Evolutionary conservation across 2,329 filamentous ascomycete genomes (phyloP).

Genomic region (Botryotinia calthae): DNA sequence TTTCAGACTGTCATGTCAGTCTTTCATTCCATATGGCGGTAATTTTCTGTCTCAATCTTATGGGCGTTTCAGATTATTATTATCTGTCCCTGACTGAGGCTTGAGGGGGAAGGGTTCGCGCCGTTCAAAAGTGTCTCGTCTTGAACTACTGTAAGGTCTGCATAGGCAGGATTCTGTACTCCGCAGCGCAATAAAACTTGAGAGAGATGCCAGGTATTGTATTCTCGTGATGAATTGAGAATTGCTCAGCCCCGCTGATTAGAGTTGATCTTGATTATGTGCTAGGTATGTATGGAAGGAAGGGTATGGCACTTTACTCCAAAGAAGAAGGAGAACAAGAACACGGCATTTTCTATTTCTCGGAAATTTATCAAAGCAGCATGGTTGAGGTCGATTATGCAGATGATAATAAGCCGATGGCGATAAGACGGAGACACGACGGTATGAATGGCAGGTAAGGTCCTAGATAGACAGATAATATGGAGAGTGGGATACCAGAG

Average conservation of each 20-base stretch:
- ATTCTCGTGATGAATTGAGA: background rate
- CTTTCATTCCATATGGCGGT: background rate
- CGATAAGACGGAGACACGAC: background rate
- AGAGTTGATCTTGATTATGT: background rate
- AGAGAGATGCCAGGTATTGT: background rate
- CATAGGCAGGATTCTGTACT: background rate
- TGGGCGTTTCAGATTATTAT: background rate
- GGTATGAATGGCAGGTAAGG: background rate
- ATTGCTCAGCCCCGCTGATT: constrained; percentile 9
- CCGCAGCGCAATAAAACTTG: background rate
- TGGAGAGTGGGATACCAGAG: background rate
- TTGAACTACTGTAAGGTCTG: background rate
- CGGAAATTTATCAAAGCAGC: background rate
- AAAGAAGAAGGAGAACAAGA: background rate
- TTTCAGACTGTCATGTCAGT: background rate
- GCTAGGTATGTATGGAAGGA: background rate
- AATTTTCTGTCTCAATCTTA: background rate
- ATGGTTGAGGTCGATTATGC: background rate
- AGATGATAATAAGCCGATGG: background rate
- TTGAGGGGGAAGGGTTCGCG: background rate
- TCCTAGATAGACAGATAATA: background rate
- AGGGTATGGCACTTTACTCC: background rate
- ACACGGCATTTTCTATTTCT: background rate
- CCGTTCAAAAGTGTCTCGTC: constrained; percentile 3
- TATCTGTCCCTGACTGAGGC: background rate